Evolutionary conservation across 495 filamentous ascomycete species (phyloP), one percentile per base, ranked within the genome.

Genomic region (Neohortaea acidophila): DNA sequence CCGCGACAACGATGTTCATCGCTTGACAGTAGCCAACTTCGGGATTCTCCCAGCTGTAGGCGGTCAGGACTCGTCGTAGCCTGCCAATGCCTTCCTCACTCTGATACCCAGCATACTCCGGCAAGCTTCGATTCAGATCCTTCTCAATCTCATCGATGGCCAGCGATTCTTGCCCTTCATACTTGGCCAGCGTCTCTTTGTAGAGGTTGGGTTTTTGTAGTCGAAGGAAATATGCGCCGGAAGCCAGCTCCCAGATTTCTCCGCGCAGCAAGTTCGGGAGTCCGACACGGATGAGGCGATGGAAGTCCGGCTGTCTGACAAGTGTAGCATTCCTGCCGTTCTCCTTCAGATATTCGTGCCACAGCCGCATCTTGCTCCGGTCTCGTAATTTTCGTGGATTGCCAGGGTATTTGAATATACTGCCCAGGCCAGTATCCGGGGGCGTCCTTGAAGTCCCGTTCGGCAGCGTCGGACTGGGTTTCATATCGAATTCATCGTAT

Each of bases 141-240:
- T 97, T 97, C 52, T 97, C 89, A 42, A 97, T 97, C 61, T 97
- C 89, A 51, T 97, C 89, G 43, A 96, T 94, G 2, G 89, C 89
- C 40, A 94, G 66, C 2, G 87, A 94, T 41, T 84, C 79, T 46
- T 73, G 68, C 8, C 89, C 89, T 3, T 73, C 66, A 42, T 77
- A 84, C 51, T 92, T 84, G 14, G 72, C 60, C 15, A 97, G 67
- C 4, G 84, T 96, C 22, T 97, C 80, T 17, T 65, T 57, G 48
- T 85, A 97, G 7, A 86, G 62, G 9, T 71, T 81, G 1, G 89
- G 89, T 14, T 78, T 80, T 53, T 93, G 77, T 8, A 97, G 66
- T 19, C 89, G 73, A 39, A 92, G 61, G 55, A 80, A 94, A 18
- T 96, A 60, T 3, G 86, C 91, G 17, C 89, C 89, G 7, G 85